phyloP scores from a whole-genome alignment of 495 filamentous ascomycete species.

The Schizothecium vesticola region DNA sequence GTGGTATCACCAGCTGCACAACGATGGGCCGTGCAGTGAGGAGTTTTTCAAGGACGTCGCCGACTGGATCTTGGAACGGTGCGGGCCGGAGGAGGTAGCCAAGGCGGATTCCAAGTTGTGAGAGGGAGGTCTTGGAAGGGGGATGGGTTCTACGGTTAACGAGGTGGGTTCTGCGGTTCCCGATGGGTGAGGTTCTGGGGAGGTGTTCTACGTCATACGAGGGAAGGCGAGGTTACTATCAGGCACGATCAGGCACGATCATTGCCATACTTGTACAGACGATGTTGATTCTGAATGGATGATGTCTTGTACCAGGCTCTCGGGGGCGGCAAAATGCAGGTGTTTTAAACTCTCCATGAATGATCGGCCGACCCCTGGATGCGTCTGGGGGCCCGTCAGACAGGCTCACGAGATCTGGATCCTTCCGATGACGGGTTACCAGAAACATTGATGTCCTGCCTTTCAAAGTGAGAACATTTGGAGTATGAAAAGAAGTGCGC shows the following conservation, averaged over 20 bases:
- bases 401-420: not conserved
- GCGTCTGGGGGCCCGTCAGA: not conserved
- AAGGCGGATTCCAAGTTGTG: constrained; percentile 9
- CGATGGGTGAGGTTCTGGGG: not conserved
- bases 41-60: constrained; percentile 65
- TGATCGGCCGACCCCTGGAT: not conserved
- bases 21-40: constrained; percentile 56
- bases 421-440: not conserved
- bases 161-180: not conserved
- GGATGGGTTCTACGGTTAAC: not conserved
- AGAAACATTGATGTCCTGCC: not conserved
- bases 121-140: not conserved
- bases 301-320: not conserved
- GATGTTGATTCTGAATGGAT: not conserved
- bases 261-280: not conserved
- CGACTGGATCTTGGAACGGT: constrained; percentile 63
- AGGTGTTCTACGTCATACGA: not conserved
- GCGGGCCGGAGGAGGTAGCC: constrained; percentile 3
- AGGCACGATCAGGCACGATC: not conserved
- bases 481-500: not conserved
- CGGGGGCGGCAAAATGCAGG: not conserved
- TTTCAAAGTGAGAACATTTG: not conserved
- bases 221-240: not conserved
- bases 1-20: constrained; percentile 73
- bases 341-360: not conserved